A percentile compares a stretch with the other conserved stretches of the same genome.
phyloP scores from a whole-genome alignment of 805 yeast genomes.

The Osmozyma mogii region DNA sequence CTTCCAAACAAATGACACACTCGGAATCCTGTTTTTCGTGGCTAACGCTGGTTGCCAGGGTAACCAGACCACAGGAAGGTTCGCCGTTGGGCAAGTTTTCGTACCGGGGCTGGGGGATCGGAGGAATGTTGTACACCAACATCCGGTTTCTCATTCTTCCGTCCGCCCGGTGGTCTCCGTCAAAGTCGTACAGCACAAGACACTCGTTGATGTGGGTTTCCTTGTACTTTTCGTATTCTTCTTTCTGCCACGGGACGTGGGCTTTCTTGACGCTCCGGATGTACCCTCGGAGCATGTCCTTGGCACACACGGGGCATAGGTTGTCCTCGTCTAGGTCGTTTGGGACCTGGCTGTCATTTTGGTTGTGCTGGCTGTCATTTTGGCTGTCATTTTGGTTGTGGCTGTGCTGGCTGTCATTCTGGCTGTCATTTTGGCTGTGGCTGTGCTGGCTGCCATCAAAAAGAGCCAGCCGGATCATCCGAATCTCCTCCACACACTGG shows the following conservation, averaged over 20 bases:
- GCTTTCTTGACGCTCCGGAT: constrained; percentile 8
- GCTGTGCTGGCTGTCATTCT: background rate
- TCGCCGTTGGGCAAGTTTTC: constrained; percentile 19
- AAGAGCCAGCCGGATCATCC: constrained; percentile 16
- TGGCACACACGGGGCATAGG: constrained; percentile 37
- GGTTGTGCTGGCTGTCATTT: too few relatives aligned
- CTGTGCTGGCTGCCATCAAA: constrained; percentile 1
- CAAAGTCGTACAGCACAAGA: constrained; percentile 60
- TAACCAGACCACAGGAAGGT: constrained; percentile 11
- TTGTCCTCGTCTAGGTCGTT: constrained; percentile 24
- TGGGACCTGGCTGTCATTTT: too few relatives aligned
- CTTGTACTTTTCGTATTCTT: constrained; percentile 31
- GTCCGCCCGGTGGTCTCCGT: constrained; percentile 38
- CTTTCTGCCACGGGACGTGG: constrained; percentile 6
- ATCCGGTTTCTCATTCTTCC: constrained; percentile 49
- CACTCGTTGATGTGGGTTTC: constrained; percentile 71
- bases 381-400: constrained; percentile 2
- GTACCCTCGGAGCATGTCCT: constrained; percentile 19
- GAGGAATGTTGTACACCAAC: constrained; percentile 66
- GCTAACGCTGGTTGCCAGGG: too few relatives aligned
- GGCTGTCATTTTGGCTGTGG: constrained; percentile 3
- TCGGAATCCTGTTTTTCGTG: too few relatives aligned
- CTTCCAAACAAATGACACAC: constrained; percentile 93
- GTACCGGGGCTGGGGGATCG: constrained; percentile 34
- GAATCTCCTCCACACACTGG: constrained; percentile 52